Evolutionary conservation across 1,139 yeast genomes (phyloP), one percentile per base, ranked within the genome.

Genomic region (Blastobotrys proliferans): DNA sequence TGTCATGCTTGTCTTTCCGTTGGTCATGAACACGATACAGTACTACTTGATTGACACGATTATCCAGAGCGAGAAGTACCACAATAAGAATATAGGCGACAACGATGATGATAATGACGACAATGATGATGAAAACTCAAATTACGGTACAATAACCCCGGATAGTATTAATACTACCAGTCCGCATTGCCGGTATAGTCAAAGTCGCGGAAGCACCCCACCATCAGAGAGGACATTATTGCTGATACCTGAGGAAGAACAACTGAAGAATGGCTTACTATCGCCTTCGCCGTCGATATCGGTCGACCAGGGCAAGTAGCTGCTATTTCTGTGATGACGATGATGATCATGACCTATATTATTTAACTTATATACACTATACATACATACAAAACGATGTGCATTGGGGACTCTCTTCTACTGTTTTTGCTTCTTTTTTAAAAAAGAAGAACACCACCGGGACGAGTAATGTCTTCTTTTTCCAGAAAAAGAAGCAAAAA

Each of bases 41-140:
- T 83, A 87, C 58, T 76, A 85, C 39, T 76, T 92, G 51, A 80
- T 92, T 35, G 98, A 92, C 61, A 84, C 84, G 55, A 83, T 92
- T 48, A 88, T 92, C 54, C 87, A 84, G 61, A 66, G 79, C 36
- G 77, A 77, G 1, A 68, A 68, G 26, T 59, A 61, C 44, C 57
- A 54, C 31, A 43, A 48, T 21, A 29, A 24, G 14, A 20, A 24
- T 14, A 18, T 18, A 3, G 26, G n/a, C 11, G 36, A 32, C 6
- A 26, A 18, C 6, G 37, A 34, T 3, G 24, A 14, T 20, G 11
- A 5, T 20, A 18, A 13, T 4, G 20, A 16, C 3, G 26, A 18
- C 6, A 29, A 34, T 3, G 24, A 14, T 20, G 11, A 5, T 20
- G 22, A 13, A 3, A 13, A 16, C 3, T 17, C 31, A n/a, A 35